Conservation (phyloP, 2,329 filamentous ascomycete genomes). For the Apiospora aurea region DNA sequence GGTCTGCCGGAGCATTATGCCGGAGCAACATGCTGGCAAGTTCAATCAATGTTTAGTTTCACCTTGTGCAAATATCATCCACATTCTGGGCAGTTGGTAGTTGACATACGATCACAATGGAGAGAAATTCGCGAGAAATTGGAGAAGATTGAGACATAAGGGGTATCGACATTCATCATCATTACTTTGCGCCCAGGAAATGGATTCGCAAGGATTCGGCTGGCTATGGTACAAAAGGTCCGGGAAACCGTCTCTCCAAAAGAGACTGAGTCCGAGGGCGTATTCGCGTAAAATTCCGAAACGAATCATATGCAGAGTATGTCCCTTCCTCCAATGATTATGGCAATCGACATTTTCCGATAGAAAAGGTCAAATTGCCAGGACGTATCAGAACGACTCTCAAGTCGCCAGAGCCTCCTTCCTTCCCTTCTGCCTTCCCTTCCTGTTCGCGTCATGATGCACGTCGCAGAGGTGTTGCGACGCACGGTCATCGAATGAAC, state of each 20-base stretch:
- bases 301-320: neutral
- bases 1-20: neutral
- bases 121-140: neutral
- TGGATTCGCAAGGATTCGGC: neutral
- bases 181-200: neutral
- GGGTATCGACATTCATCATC: conserved; percentile 17
- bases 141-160: neutral
- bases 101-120: neutral
- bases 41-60: neutral
- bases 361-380: neutral
- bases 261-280: neutral
- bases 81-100: neutral
- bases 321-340: neutral
- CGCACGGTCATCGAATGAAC: conserved; percentile 7
- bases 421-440: neutral
- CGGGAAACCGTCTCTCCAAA: neutral
- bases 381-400: neutral
- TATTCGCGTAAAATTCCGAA: neutral
- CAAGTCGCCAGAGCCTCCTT: neutral
- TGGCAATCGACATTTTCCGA: neutral
- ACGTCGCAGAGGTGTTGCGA: neutral
- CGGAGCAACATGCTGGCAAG: neutral
- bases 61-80: neutral
- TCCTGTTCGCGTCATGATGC: neutral
- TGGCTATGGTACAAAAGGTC: conserved; percentile 2